Base-by-base conservation (phyloP, 2,329 filamentous ascomycete species). In the Chrysosporium keratinophilum region DNA sequence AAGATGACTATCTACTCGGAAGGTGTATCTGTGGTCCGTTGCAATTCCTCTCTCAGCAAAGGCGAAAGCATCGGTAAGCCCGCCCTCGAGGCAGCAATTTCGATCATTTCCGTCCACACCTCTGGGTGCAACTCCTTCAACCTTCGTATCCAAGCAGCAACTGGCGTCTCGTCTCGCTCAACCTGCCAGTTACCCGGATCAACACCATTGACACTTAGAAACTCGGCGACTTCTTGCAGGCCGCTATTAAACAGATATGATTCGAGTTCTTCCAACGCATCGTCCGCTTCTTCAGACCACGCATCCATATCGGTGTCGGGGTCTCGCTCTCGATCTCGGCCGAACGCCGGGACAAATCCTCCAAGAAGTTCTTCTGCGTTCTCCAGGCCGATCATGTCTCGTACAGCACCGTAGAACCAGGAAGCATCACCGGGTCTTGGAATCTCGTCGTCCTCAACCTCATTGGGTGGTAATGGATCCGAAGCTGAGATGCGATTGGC, bases 391-490 rank as follows among this genome's bases (percentile, higher is more conserved):
- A 55, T 41, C 17, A 50, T 10, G 2, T 47, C 19, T 6, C 53
- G 49, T 7, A 53, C 46, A 10, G 50, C 46, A 41, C 50, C 45
- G 5, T 46, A 34, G 20, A 57, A 50, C 31, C 48, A 57, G 5
- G 48, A 34, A 14, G 49, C 28, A 44, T 14, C 34, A 15, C 12
- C 46, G 23, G 23, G 20, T 9, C 17, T 10, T 4, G 23, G 23
- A 7, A 28, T 28, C 7, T 28, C 23, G 12, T 47, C 31, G 3
- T 54, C 56, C 3, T 14, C 35, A 10, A n/a, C 19, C 66, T 70
- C 10, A 63, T 64, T 12, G 63, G 89, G 90, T 17, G 89, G 88
- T 12, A 95, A 72, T 1, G 88, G 88, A 64, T 95, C 90, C 19
- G 88, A 93, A 15, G 87, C 81, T 58, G 85, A 89, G 1, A 83